A percentile compares a stretch with the other conserved stretches of the same genome.
These are phyloP conservation scores for Amanita rubescens DNA, from an alignment of 768 basidiomycete species.

Conservation along the genomic window DNA sequence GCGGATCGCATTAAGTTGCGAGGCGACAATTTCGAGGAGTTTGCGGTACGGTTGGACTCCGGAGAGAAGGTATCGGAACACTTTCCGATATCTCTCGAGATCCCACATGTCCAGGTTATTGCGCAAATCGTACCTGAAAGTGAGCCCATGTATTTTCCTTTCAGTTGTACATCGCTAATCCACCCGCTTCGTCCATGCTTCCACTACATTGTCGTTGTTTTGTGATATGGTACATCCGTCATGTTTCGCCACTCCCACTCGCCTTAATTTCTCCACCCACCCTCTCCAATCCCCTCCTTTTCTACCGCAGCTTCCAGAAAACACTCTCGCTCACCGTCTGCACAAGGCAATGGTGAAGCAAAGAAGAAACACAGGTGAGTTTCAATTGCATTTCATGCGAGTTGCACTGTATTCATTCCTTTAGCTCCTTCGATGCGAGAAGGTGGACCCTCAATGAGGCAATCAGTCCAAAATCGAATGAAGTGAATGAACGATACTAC, in stretches of 20 bases:
- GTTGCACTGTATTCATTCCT: background rate
- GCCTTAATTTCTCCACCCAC: too few species aligned
- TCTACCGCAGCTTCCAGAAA: too few species aligned
- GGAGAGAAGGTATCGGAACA: background rate
- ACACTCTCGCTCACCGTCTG: background rate
- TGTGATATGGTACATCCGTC: too few species aligned
- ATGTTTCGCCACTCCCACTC: too few species aligned
- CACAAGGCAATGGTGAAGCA: background rate
- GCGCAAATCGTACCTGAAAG: too few species aligned
- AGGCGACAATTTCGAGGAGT: background rate
- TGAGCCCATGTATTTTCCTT: background rate
- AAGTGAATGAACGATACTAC: conserved; percentile 7
- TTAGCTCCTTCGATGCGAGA: background rate
- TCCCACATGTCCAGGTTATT: background rate
- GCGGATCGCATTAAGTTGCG: background rate
- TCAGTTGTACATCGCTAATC: background rate
- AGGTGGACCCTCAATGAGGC: conserved; percentile 7
- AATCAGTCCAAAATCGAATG: conserved; percentile 1
- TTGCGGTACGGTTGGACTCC: background rate
- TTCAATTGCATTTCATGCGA: too few species aligned
- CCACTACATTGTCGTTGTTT: too few species aligned
- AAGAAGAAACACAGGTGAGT: background rate
- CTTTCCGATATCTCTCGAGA: background rate
- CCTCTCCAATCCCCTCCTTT: too few species aligned
- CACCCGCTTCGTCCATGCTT: too few species aligned